Evolutionary conservation across 2,329 filamentous ascomycete genomes (phyloP), one percentile per base, ranked within the genome.

Genomic region (Hypoxylon sp.): DNA sequence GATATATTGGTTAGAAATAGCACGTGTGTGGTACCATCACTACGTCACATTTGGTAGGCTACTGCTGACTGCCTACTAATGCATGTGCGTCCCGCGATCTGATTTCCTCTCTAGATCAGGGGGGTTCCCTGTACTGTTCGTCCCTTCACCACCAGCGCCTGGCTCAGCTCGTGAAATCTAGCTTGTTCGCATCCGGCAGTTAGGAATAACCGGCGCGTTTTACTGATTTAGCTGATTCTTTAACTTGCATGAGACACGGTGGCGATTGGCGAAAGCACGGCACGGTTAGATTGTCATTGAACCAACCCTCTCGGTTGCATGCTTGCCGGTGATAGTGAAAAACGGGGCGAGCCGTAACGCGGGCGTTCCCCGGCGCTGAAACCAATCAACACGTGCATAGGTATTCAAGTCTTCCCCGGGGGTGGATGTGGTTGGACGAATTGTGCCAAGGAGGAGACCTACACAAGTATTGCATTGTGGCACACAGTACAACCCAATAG

Each of bases 41-140:
- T n/a, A 4, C 1, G 6, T 53, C 14, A 16, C 3, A 27, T 41
- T 19, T 19, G 50, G 50, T 53, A 41, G 50, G 25, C 21, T 25
- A 53, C 27, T 29, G 23, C 34, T 5, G 5, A n/a, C 14, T n/a
- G 25, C 27, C 7, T 11, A 30, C 8, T 8, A 30, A 7, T 30
- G 46, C 46, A 50, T 19, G 46, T 25, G 37, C 9, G 19, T 43
- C 37, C 34, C 37, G 4, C 51, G n/a, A 54, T 54, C 23, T 54
- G 23, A 9, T 43, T 27, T 16, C 51, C 34, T 54, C 25, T 21
- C 23, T 19, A 23, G 16, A n/a, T 41, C 37, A 41, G 16, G 37
- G 9, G 9, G 37, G 37, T 41, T 30, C 25, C 29, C n/a, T 54
- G 39, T n/a, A 45, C 12, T 16, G 30, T 45, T 32, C 39, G 27